phyloP scores from a whole-genome alignment of 768 basidiomycete genomes.

The Cystofilobasidium bisporidii region DNA sequence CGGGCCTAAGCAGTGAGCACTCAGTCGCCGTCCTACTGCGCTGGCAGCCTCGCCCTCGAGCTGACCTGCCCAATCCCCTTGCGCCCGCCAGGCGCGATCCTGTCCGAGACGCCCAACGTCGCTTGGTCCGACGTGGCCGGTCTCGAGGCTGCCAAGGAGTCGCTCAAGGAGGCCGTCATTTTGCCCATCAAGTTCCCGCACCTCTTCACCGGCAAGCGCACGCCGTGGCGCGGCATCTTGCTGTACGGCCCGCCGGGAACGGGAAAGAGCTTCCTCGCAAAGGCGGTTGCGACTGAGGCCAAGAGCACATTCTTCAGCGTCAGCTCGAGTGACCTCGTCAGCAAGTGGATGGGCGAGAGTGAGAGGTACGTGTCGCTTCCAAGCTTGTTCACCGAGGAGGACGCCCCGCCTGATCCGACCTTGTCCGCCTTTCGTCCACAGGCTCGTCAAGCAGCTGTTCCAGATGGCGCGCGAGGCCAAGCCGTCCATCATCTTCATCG shows the following conservation, averaged over 20 bases:
- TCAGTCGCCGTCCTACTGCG: neutral
- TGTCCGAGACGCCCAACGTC: conserved; percentile 88
- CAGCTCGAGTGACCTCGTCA: conserved; percentile 86
- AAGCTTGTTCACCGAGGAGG: neutral
- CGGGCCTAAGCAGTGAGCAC: conserved; percentile 56
- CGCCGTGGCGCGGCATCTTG: conserved; percentile 91
- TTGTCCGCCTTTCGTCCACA: conserved; percentile 36
- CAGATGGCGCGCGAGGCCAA: conserved; percentile 91
- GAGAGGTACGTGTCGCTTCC: conserved; percentile 57
- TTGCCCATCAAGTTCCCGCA: conserved; percentile 99
- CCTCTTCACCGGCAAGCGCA: conserved; percentile 95
- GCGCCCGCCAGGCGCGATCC: conserved; percentile 57
- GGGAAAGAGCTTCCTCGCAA: conserved; percentile 91
- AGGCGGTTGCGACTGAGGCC: conserved; percentile 97
- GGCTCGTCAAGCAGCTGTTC: conserved; percentile 91
- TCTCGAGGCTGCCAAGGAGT: conserved; percentile 85
- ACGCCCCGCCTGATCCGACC: neutral
- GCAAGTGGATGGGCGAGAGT: conserved; percentile 99
- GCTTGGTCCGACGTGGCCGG: conserved; percentile 99
- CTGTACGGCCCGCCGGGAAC: conserved; percentile 97
- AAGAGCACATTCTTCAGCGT: conserved; percentile 99
- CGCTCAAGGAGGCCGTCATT: conserved; percentile 95
- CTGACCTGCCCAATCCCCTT: neutral
- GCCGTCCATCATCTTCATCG: conserved; percentile 97
- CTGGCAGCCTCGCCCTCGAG: neutral